phyloP scores from a whole-genome alignment of 768 basidiomycete genomes.

The Agaricus subrufescens region DNA sequence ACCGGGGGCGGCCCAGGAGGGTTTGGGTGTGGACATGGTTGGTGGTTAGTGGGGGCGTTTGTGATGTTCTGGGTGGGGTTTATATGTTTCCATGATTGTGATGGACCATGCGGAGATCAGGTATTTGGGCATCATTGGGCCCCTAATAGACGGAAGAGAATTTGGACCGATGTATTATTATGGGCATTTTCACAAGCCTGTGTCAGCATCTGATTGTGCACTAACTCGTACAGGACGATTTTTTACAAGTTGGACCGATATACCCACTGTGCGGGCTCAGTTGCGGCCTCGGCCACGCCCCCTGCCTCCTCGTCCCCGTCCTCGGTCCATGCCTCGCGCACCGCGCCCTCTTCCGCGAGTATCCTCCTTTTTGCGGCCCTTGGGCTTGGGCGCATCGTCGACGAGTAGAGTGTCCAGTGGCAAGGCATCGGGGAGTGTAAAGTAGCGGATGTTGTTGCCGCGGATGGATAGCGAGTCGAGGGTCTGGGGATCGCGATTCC shows the following conservation, averaged over 20 bases:
- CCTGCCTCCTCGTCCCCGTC: conserved; percentile 38
- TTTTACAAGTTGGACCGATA: background rate
- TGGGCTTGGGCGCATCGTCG: conserved; percentile 96
- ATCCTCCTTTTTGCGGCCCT: conserved; percentile 87
- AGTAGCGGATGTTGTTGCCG: conserved; percentile 96
- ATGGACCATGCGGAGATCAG: background rate
- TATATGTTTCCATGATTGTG: background rate
- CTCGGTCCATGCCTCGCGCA: conserved; percentile 43
- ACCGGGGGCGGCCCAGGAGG: conserved; percentile 4
- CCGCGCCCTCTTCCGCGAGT: conserved; percentile 60
- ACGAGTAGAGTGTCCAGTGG: conserved; percentile 96
- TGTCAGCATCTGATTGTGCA: too few species aligned
- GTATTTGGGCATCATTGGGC: too few species aligned
- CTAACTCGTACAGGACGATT: too few species aligned
- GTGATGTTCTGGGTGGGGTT: background rate
- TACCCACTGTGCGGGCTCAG: conserved; percentile 17
- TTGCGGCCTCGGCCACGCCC: conserved; percentile 28
- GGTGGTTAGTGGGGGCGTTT: background rate
- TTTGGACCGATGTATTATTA: too few species aligned
- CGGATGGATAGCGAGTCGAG: conserved; percentile 92
- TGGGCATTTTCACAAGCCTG: too few species aligned
- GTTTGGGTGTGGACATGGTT: conserved; percentile 4
- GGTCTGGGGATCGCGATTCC: conserved; percentile 81
- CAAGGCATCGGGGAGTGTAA: conserved; percentile 94
- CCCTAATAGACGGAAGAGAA: too few species aligned